phyloP scores from a whole-genome alignment of 2,329 filamentous ascomycete species.

The Celoporthe dispersa region DNA sequence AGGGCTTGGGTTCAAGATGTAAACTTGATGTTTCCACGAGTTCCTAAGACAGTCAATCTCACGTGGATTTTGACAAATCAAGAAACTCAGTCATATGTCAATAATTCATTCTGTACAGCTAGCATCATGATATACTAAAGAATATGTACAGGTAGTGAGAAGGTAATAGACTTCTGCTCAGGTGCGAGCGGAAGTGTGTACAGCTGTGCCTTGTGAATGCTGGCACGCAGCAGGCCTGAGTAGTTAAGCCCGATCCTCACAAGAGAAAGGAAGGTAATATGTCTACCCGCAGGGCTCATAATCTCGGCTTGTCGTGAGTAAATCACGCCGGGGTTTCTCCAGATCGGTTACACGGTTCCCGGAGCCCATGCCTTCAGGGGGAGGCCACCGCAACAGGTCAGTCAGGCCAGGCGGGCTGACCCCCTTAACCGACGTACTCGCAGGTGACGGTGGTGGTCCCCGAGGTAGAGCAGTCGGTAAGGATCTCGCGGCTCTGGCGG shows the following conservation, averaged over 20 bases:
- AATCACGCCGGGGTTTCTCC: too few relatives aligned
- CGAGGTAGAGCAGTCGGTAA: conserved; percentile 24
- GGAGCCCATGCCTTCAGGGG: too few relatives aligned
- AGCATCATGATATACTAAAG: background rate
- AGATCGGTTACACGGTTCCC: too few relatives aligned
- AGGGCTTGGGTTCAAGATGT: too few relatives aligned
- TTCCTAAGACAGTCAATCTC: too few relatives aligned
- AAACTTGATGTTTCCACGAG: too few relatives aligned
- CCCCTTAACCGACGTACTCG: conserved; percentile 44
- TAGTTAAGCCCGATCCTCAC: background rate
- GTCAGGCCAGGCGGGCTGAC: too few relatives aligned
- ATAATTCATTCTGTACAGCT: background rate
- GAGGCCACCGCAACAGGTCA: background rate
- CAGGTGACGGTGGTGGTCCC: conserved; percentile 24
- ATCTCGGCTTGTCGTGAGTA: too few relatives aligned
- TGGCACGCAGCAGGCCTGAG: background rate
- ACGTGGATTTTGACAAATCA: too few relatives aligned
- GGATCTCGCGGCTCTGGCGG: conserved; percentile 19
- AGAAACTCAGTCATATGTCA: background rate
- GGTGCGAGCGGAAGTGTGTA: background rate
- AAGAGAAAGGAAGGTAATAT: too few relatives aligned
- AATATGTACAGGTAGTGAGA: background rate
- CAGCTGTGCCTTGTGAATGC: background rate
- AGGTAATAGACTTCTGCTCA: background rate
- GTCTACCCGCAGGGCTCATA: too few relatives aligned